These are phyloP conservation scores for Cyberlindnera euphorbiae DNA, from an alignment of 805 yeast genomes.

Conservation along the genomic window DNA sequence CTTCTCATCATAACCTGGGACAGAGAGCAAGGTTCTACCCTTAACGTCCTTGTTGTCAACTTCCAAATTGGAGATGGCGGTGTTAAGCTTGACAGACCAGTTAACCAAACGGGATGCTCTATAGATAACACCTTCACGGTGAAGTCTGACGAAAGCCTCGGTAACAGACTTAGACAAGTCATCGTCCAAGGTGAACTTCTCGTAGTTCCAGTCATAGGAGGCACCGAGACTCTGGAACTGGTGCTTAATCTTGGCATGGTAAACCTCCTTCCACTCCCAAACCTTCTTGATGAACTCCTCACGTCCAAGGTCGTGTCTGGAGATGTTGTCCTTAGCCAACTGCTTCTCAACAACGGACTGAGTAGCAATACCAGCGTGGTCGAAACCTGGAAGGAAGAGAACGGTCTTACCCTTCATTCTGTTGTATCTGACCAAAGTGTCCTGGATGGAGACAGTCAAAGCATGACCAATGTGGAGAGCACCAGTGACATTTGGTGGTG, in stretches of 20 bases:
- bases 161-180: constrained; percentile 71
- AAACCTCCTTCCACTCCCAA: constrained; percentile 98
- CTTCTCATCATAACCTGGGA: constrained; percentile 87
- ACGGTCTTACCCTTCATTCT: constrained; percentile 97
- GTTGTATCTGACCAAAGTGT: constrained; percentile 85
- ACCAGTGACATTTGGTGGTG: constrained; percentile 99
- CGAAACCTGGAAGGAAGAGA: constrained; percentile 91
- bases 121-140: constrained; percentile 93
- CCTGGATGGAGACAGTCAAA: constrained; percentile 91
- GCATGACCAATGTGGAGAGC: constrained; percentile 99
- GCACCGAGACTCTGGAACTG: constrained; percentile 91
- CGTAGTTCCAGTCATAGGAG: constrained; percentile 93
- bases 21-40: constrained; percentile 73
- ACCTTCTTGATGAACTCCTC: constrained; percentile 83
- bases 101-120: constrained; percentile 90
- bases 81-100: constrained; percentile 93
- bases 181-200: constrained; percentile 88
- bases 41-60: constrained; percentile 88
- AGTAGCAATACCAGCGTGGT: constrained; percentile 98
- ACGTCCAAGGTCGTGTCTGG: constrained; percentile 94
- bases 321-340: constrained; percentile 72
- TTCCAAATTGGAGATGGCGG: constrained; percentile 94
- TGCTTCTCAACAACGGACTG: constrained; percentile 97
- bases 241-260: constrained; percentile 76
- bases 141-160: constrained; percentile 87